Evolutionary conservation across 148 eudicot genomes (phyloP).

Genomic region (Arctostaphylos glauca): DNA sequence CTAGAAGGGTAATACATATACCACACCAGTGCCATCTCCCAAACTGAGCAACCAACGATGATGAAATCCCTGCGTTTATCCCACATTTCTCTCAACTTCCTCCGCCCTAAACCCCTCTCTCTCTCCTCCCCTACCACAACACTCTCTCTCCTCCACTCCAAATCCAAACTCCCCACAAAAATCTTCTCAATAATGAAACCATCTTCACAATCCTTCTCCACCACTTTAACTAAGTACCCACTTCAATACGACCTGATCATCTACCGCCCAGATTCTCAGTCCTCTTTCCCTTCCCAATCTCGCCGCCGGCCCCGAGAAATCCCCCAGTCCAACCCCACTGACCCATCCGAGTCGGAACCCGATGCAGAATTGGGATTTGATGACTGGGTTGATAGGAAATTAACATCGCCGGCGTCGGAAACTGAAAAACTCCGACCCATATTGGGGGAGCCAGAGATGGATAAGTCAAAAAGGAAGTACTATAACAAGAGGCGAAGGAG

Average conservation of each 20-base stretch:
- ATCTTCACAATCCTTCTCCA: constrained; percentile 36
- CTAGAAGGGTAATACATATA: background rate
- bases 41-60: constrained; percentile 36
- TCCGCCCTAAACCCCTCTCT: constrained; percentile 27
- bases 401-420: constrained; percentile 25
- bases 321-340: constrained; percentile 35
- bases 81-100: constrained; percentile 38
- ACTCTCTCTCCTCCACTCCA: constrained; percentile 18
- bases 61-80: constrained; percentile 27
- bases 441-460: constrained; percentile 34
- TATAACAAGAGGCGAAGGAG: constrained; percentile 73
- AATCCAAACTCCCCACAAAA: background rate
- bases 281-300: constrained; percentile 23
- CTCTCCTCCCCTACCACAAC: background rate
- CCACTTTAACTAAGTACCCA: constrained; percentile 65
- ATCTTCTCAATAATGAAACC: background rate
- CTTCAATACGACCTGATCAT: constrained; percentile 89
- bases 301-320: constrained; percentile 21
- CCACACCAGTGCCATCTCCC: background rate
- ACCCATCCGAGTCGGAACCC: constrained; percentile 32
- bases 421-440: constrained; percentile 14
- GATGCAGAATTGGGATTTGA: constrained; percentile 51
- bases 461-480: constrained; percentile 77
- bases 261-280: constrained; percentile 51
- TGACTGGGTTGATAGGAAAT: constrained; percentile 74